Evolutionary conservation across 768 basidiomycete genomes (phyloP).

Genomic region (Lactarius evosmus): DNA sequence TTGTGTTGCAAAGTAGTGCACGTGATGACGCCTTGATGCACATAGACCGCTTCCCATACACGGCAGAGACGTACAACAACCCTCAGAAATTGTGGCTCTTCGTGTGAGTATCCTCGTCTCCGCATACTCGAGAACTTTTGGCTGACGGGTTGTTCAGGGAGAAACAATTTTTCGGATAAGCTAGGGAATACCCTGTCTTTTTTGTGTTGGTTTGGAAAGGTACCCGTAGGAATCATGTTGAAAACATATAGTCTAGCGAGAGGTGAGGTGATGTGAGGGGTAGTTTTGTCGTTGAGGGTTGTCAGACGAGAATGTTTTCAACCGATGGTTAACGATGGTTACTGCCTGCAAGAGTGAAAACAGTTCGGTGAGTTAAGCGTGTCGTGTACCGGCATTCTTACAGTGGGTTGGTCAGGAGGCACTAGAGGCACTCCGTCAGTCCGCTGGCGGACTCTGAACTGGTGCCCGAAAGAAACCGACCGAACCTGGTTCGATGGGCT

Average conservation of each 20-base stretch:
- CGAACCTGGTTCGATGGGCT: too few relatives aligned
- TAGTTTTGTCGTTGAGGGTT: background rate
- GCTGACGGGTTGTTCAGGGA: background rate
- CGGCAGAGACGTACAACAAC: conserved; percentile 22
- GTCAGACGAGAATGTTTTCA: background rate
- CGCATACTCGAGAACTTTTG: too few relatives aligned
- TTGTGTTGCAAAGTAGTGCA: background rate
- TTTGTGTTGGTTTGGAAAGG: background rate
- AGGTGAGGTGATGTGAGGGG: background rate
- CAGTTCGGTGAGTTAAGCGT: too few relatives aligned
- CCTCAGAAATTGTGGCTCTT: conserved; percentile 25
- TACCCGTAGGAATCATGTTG: background rate
- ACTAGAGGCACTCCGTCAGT: too few relatives aligned
- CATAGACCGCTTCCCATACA: conserved; percentile 22
- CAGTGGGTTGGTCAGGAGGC: too few relatives aligned
- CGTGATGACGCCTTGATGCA: background rate
- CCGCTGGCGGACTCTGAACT: too few relatives aligned
- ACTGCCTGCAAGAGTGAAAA: too few relatives aligned
- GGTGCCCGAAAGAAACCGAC: too few relatives aligned
- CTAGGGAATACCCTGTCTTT: background rate
- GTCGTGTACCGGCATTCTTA: too few relatives aligned
- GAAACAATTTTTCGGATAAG: background rate
- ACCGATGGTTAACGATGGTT: background rate
- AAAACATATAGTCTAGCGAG: background rate
- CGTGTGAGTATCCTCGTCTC: conserved; percentile 10